phyloP scores from a whole-genome alignment of 148 eudicot species.

The Camellia lanceoleosa region DNA sequence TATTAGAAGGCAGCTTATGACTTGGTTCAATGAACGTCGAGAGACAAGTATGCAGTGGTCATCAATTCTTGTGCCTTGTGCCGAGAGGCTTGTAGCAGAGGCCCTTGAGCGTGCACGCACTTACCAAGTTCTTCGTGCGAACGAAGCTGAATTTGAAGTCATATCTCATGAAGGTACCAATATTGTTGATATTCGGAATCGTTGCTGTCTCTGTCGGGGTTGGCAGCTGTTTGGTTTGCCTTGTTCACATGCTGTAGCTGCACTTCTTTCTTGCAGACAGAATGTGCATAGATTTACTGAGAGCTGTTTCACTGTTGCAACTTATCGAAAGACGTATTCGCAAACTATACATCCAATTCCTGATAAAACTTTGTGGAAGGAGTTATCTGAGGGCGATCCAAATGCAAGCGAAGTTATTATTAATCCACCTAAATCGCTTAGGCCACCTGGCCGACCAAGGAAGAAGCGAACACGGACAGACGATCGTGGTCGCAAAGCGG shows the following conservation, averaged over 20 bases:
- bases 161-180: slow-evolving; percentile 46
- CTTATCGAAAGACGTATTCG: slow-evolving; percentile 48
- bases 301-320: slow-evolving; percentile 54
- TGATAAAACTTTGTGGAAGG: slow-evolving; percentile 46
- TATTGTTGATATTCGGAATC: slow-evolving; percentile 50
- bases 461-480: slow-evolving; percentile 52
- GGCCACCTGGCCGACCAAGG: slow-evolving; percentile 54
- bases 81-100: slow-evolving; percentile 45
- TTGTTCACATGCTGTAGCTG: slow-evolving; percentile 60
- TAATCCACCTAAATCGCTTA: slow-evolving; percentile 51
- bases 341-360: slow-evolving; percentile 57
- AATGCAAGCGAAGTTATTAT: slow-evolving; percentile 27
- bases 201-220: slow-evolving; percentile 44
- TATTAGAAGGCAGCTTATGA: slow-evolving; percentile 55
- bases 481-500: slow-evolving; percentile 45
- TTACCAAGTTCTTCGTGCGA: slow-evolving; percentile 49
- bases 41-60: slow-evolving; percentile 55
- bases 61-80: slow-evolving; percentile 45
- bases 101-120: slow-evolving; percentile 52
- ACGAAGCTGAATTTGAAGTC: slow-evolving; percentile 56
- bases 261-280: slow-evolving; percentile 48
- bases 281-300: slow-evolving; percentile 51
- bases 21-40: slow-evolving; percentile 60
- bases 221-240: slow-evolving; percentile 62
- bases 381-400: slow-evolving; percentile 30